Conservation (phyloP, 352 stramenopile genomes). For the Plasmopara muralis region DNA sequence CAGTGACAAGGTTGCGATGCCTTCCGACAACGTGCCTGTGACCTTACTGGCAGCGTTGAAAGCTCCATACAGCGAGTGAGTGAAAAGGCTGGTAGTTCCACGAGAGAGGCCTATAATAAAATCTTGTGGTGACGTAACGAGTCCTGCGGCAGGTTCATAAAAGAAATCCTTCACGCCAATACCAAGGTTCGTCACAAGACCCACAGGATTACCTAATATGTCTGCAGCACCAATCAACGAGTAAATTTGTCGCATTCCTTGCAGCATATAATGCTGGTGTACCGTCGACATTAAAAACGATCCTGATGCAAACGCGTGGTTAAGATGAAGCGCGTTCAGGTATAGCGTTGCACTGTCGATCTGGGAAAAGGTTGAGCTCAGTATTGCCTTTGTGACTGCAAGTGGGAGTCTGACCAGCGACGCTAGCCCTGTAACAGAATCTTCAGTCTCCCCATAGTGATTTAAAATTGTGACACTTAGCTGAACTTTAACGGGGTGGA, state of each 20-base stretch:
- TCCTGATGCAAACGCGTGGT: slow-evolving; percentile 69
- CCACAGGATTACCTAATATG: slow-evolving; percentile 87
- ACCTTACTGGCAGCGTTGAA: slow-evolving; percentile 93
- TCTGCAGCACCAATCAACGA: slow-evolving; percentile 82
- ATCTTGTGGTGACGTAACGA: slow-evolving; percentile 81
- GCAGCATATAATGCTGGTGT: slow-evolving; percentile 76
- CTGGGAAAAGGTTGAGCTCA: slow-evolving; percentile 29
- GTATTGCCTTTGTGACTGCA: slow-evolving; percentile 25
- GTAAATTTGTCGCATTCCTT: slow-evolving; percentile 78
- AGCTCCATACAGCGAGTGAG: slow-evolving; percentile 87
- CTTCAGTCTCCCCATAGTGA: slow-evolving; percentile 21
- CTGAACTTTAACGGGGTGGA: slow-evolving; percentile 75
- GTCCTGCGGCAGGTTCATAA: slow-evolving; percentile 87
- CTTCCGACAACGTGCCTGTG: slow-evolving; percentile 88
- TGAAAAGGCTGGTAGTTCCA: slow-evolving; percentile 85
- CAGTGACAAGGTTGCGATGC: slow-evolving; percentile 85
- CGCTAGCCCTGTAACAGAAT: slow-evolving; percentile 13
- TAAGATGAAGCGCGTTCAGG: slow-evolving; percentile 77
- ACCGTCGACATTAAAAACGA: slow-evolving; percentile 65
- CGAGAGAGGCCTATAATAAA: slow-evolving; percentile 86
- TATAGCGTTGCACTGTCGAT: slow-evolving; percentile 77
- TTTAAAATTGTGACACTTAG: slow-evolving; percentile 41
- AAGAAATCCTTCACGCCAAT: slow-evolving; percentile 92
- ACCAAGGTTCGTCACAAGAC: slow-evolving; percentile 82
- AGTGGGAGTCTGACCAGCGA: slow-evolving; percentile 25